phyloP scores from a whole-genome alignment of 2,329 filamentous ascomycete genomes.

The Xenoacremonium recifei region DNA sequence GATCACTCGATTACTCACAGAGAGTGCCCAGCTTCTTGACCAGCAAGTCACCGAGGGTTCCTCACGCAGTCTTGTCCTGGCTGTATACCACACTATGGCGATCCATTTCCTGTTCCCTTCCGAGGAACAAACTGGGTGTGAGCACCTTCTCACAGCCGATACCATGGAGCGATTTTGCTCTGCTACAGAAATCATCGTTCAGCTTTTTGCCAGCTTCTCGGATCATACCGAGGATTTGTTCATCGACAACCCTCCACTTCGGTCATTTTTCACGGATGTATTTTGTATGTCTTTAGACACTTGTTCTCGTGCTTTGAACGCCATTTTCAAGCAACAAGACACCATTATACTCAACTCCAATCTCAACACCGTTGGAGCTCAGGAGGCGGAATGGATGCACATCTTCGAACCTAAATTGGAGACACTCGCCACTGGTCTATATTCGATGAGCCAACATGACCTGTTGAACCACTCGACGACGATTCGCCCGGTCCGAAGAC shows the following conservation, averaged over 20 bases:
- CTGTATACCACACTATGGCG: constrained; percentile 33
- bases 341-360: constrained; percentile 6
- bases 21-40: constrained; percentile 23
- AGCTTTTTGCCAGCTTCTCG: constrained; percentile 17
- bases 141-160: constrained; percentile 21
- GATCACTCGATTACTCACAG: constrained; percentile 25
- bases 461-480: constrained; percentile 24
- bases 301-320: constrained; percentile 28
- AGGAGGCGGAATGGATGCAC: constrained; percentile 7
- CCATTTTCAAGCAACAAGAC: constrained; percentile 9
- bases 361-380: constrained; percentile 12
- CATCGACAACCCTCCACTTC: constrained; percentile 16
- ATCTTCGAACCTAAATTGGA: constrained; percentile 24
- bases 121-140: constrained; percentile 11
- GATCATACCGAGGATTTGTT: constrained; percentile 21
- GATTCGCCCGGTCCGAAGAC: constrained; percentile 26
- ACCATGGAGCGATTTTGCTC: constrained; percentile 27
- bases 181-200: constrained; percentile 28
- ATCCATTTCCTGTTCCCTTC: constrained; percentile 33
- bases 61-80: constrained; percentile 26
- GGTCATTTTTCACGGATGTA: constrained; percentile 25
- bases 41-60: constrained; percentile 21
- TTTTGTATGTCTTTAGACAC: constrained; percentile 31
- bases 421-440: constrained; percentile 24
- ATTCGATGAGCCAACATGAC: constrained; percentile 26